Evolutionary conservation across 1,139 yeast genomes (phyloP).

Genomic region (Pichia terricola): DNA sequence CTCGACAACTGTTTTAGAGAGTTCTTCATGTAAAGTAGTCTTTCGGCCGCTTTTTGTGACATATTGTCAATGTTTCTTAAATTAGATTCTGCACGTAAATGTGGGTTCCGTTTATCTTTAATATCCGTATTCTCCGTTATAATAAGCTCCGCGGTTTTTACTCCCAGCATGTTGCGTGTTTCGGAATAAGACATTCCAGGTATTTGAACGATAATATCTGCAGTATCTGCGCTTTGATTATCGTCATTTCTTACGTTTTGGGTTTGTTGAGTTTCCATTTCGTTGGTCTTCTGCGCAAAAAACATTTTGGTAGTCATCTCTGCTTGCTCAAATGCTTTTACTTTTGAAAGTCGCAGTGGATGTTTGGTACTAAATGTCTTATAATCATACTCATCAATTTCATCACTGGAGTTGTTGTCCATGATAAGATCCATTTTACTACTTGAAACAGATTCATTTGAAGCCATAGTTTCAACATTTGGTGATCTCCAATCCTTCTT

Average conservation of each 20-base stretch:
- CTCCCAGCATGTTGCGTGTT: conserved; percentile 8
- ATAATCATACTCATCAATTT: conserved; percentile 24
- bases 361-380: conserved; percentile 28
- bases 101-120: conserved; percentile 3
- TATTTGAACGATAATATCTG: conserved; percentile 17
- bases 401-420: conserved; percentile 4
- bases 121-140: neutral
- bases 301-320: conserved; percentile 25
- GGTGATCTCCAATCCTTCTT: conserved; percentile 1
- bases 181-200: conserved; percentile 21
- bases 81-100: neutral
- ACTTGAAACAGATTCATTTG: conserved; percentile 1
- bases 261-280: conserved; percentile 18
- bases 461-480: conserved; percentile 3
- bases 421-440: conserved; percentile 8
- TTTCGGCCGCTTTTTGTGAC: conserved; percentile 11
- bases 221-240: neutral
- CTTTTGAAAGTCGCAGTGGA: conserved; percentile 28
- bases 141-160: neutral
- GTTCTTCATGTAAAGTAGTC: conserved; percentile 21
- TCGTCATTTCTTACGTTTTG: neutral
- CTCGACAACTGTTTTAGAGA: conserved; percentile 20
- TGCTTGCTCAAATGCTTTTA: conserved; percentile 30
- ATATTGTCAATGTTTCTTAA: neutral
- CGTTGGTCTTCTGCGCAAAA: conserved; percentile 15